Percentiles rank a stretch among this genome's conserved stretches.
Conservation (phyloP, 495 filamentous ascomycete species). For the Penicillium simplicissimum region DNA sequence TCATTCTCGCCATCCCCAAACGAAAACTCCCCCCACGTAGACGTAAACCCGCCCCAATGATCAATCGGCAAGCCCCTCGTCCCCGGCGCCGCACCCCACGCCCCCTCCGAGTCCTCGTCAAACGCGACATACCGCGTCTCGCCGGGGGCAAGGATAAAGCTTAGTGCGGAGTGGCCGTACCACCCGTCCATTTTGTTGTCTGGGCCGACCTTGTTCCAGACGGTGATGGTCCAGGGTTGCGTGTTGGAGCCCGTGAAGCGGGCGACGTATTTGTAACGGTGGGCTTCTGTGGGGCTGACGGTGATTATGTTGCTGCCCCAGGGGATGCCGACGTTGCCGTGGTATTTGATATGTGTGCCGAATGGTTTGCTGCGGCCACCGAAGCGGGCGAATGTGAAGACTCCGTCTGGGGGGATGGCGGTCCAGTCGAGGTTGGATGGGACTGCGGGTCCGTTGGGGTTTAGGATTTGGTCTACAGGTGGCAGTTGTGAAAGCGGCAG, state of each 20-base stretch:
- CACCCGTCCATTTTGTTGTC: constrained; percentile 46
- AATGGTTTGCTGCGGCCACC: constrained; percentile 30
- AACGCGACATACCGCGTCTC: constrained; percentile 50
- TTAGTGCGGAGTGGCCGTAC: constrained; percentile 46
- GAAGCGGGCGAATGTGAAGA: constrained; percentile 31
- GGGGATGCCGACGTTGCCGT: constrained; percentile 52
- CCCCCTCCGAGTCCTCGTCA: constrained; percentile 48
- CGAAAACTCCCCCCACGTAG: constrained; percentile 49
- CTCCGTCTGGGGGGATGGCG: constrained; percentile 20
- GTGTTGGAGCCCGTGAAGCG: constrained; percentile 42
- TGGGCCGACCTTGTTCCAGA: constrained; percentile 58
- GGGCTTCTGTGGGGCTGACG: constrained; percentile 35
- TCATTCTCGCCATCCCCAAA: constrained; percentile 39
- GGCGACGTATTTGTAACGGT: constrained; percentile 49
- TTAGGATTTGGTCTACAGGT: constrained; percentile 12
- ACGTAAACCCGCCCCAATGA: constrained; percentile 39
- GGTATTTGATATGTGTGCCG: constrained; percentile 35
- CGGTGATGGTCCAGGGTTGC: constrained; percentile 40
- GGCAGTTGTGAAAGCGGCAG: constrained; percentile 4
- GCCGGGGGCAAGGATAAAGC: constrained; percentile 43
- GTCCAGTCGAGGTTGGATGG: constrained; percentile 31
- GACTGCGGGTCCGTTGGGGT: neutral
- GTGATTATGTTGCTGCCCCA: constrained; percentile 57
- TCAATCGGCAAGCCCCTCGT: constrained; percentile 33
- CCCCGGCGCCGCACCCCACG: constrained; percentile 41